A percentile compares a stretch with the other conserved stretches of the same genome.
Evolutionary conservation across 1,139 yeast genomes (phyloP).

Genomic region (Suhomyces taliae): DNA sequence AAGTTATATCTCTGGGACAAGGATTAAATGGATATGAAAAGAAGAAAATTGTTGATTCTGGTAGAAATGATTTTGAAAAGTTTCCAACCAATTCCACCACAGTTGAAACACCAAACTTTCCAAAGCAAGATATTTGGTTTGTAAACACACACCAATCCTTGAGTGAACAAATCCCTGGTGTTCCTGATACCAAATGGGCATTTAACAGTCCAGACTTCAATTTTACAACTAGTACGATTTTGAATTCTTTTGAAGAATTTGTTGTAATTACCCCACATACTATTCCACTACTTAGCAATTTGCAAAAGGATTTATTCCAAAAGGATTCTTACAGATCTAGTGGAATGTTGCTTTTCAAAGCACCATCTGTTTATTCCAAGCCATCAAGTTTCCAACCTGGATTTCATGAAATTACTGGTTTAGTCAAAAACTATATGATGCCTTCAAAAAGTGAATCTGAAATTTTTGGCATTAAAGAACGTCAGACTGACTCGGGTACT

Average conservation of each 20-base stretch:
- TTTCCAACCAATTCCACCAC: neutral
- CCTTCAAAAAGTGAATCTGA: constrained; percentile 23
- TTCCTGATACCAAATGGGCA: constrained; percentile 12
- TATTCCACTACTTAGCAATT: constrained; percentile 27
- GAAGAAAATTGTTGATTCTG: constrained; percentile 18
- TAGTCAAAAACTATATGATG: constrained; percentile 24
- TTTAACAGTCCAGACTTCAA: constrained; percentile 21
- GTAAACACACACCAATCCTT: constrained; percentile 23
- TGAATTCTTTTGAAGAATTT: constrained; percentile 35
- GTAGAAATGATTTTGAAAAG: constrained; percentile 9
- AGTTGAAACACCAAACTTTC: constrained; percentile 11
- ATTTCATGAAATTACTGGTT: constrained; percentile 30
- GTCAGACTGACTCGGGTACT: constrained; percentile 14
- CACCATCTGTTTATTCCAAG: constrained; percentile 22
- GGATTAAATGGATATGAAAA: constrained; percentile 20
- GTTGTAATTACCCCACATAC: constrained; percentile 26
- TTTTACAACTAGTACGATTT: constrained; percentile 24
- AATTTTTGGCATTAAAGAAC: constrained; percentile 19
- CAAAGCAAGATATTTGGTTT: constrained; percentile 31
- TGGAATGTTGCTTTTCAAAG: constrained; percentile 33
- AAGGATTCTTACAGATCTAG: constrained; percentile 19
- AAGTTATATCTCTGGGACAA: constrained; percentile 22
- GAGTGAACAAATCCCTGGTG: constrained; percentile 16
- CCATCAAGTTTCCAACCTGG: constrained; percentile 27
- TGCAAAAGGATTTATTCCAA: constrained; percentile 17